phyloP scores from a whole-genome alignment of 345 rosid species.

The Populus davidiana region DNA sequence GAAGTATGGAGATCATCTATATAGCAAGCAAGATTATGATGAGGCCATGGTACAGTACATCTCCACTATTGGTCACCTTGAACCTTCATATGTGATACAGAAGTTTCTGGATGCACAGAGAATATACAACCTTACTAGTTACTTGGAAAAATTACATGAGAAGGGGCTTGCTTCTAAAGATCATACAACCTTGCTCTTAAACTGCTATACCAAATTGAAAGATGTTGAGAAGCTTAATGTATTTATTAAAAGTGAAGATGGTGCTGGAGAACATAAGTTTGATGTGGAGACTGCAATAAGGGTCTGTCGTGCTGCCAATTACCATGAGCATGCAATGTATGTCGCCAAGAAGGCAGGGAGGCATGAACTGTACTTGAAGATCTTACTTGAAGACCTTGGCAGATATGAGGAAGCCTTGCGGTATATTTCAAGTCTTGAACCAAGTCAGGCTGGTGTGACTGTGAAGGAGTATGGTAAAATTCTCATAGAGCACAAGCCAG shows the following conservation, averaged over 20 bases:
- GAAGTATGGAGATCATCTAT: conserved; percentile 96
- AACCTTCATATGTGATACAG: conserved; percentile 97
- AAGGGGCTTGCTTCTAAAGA: conserved; percentile 98
- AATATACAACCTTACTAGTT: conserved; percentile 93
- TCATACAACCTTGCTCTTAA: conserved; percentile 92
- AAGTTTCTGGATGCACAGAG: conserved; percentile 98
- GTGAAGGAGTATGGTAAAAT: conserved; percentile 96
- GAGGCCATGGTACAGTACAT: conserved; percentile 96
- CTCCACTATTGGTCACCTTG: conserved; percentile 88
- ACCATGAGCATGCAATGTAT: conserved; percentile 98
- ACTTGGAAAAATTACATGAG: conserved; percentile 91
- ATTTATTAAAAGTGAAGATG: conserved; percentile 91
- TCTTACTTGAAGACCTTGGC: conserved; percentile 92
- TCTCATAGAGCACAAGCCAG: conserved; percentile 86
- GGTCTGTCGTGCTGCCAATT: conserved; percentile 97
- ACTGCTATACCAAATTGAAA: conserved; percentile 93
- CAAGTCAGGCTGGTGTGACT: conserved; percentile 94
- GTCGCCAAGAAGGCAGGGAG: conserved; percentile 97
- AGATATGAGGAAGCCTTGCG: conserved; percentile 91
- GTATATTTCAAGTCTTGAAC: conserved; percentile 89
- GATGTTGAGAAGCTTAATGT: conserved; percentile 88
- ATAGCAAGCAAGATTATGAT: conserved; percentile 90
- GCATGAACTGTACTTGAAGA: conserved; percentile 91
- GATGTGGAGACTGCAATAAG: conserved; percentile 98
- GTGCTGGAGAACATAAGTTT: conserved; percentile 84